Conservation (phyloP, 305 asterid genomes). For the Fraxinus nigra region DNA sequence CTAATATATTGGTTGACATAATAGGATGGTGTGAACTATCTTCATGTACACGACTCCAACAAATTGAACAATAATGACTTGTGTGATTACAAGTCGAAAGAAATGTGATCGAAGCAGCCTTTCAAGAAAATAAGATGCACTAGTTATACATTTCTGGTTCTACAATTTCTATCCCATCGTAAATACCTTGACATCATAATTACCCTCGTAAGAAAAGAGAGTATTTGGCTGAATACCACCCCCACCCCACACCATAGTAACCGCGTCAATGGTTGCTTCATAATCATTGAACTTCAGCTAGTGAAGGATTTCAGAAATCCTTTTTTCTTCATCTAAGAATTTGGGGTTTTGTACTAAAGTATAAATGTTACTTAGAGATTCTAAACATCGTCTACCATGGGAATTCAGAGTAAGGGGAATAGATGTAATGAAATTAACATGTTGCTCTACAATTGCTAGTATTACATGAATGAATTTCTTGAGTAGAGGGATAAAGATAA, state of each 20-base stretch:
- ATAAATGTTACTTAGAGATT: too few species aligned
- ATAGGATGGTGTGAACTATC: background rate
- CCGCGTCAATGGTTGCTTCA: background rate
- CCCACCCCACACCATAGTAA: background rate
- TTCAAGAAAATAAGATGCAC: background rate
- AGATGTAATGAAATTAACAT: background rate
- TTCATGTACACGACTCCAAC: background rate
- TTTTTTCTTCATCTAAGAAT: background rate
- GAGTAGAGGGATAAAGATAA: background rate
- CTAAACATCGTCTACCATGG: background rate
- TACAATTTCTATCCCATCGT: background rate
- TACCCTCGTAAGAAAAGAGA: background rate
- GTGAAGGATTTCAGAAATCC: background rate
- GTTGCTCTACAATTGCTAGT: background rate
- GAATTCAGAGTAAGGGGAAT: background rate
- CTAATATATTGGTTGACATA: background rate
- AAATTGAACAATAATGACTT: background rate
- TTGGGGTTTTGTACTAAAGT: too few species aligned
- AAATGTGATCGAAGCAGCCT: background rate
- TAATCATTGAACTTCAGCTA: background rate
- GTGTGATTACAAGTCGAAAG: background rate
- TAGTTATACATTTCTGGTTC: background rate
- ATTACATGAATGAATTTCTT: background rate
- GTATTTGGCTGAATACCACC: background rate
- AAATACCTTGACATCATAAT: background rate